phyloP scores from a whole-genome alignment of 495 filamentous ascomycete genomes.

The Neurospora sp. region DNA sequence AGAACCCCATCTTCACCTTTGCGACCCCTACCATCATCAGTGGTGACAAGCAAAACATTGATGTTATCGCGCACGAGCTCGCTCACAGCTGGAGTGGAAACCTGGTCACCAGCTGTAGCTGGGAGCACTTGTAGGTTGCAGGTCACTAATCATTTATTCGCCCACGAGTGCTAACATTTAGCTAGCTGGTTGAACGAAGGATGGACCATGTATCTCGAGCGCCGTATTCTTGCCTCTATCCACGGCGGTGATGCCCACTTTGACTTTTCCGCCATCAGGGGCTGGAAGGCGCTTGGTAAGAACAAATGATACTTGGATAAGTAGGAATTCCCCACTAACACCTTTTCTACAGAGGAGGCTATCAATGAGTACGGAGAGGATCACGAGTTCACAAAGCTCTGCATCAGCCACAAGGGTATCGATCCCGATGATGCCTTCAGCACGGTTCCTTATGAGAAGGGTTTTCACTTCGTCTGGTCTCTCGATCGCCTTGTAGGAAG shows the following conservation, averaged over 20 bases:
- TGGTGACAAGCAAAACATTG: slow-evolving; percentile 86
- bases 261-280: slow-evolving; percentile 88
- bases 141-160: not conserved
- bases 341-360: slow-evolving; percentile 46
- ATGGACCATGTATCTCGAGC: slow-evolving; percentile 91
- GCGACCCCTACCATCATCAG: slow-evolving; percentile 87
- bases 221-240: slow-evolving; percentile 55
- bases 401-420: slow-evolving; percentile 75
- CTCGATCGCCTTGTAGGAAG: slow-evolving; percentile 81
- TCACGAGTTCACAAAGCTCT: slow-evolving; percentile 86
- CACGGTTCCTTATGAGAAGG: slow-evolving; percentile 68
- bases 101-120: slow-evolving; percentile 77
- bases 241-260: slow-evolving; percentile 70
- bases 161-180: slow-evolving; percentile 6
- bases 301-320: no score
- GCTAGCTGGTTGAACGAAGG: slow-evolving; percentile 82
- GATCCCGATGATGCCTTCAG: slow-evolving; percentile 95
- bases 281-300: slow-evolving; percentile 53
- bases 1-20: slow-evolving; percentile 90
- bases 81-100: slow-evolving; percentile 91
- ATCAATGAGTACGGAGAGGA: slow-evolving; percentile 66
- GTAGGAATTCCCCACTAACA: not conserved
- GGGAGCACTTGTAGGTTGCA: slow-evolving; percentile 73
- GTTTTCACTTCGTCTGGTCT: slow-evolving; percentile 55
- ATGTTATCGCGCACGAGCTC: slow-evolving; percentile 94